phyloP scores from a whole-genome alignment of 148 eudicot genomes.

The Silene uniflora region DNA sequence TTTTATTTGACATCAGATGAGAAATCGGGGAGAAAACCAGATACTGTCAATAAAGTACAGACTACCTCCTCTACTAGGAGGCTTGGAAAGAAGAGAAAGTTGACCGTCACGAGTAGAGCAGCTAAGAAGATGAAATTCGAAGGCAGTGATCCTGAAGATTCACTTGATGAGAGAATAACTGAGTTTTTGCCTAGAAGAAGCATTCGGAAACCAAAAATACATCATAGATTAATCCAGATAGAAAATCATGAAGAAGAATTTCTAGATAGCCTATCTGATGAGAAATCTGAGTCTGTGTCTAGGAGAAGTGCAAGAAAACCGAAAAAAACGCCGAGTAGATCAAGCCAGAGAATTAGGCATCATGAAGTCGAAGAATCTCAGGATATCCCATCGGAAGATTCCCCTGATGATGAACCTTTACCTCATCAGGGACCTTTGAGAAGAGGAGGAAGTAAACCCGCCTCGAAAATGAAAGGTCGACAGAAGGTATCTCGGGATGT shows the following conservation, averaged over 20 bases:
- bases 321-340: neutral
- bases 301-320: neutral
- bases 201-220: conserved; percentile 29
- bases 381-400: conserved; percentile 22
- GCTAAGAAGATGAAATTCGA: conserved; percentile 35
- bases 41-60: conserved; percentile 28
- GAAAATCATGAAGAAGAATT: conserved; percentile 39
- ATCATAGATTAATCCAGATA: conserved; percentile 29
- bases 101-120: conserved; percentile 25
- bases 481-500: conserved; percentile 6
- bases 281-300: neutral
- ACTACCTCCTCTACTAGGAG: conserved; percentile 29
- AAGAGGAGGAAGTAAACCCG: conserved; percentile 22
- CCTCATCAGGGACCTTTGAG: conserved; percentile 32
- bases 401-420: conserved; percentile 9
- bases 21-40: conserved; percentile 36
- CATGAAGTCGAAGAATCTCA: neutral
- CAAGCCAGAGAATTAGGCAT: neutral
- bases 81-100: conserved; percentile 55
- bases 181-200: conserved; percentile 36
- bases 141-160: conserved; percentile 31
- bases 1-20: conserved; percentile 33
- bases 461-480: conserved; percentile 13
- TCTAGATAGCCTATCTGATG: conserved; percentile 27
- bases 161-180: conserved; percentile 24